Base-by-base conservation (phyloP, 495 filamentous ascomycete genomes). In the Aspergillus biplanus region DNA sequence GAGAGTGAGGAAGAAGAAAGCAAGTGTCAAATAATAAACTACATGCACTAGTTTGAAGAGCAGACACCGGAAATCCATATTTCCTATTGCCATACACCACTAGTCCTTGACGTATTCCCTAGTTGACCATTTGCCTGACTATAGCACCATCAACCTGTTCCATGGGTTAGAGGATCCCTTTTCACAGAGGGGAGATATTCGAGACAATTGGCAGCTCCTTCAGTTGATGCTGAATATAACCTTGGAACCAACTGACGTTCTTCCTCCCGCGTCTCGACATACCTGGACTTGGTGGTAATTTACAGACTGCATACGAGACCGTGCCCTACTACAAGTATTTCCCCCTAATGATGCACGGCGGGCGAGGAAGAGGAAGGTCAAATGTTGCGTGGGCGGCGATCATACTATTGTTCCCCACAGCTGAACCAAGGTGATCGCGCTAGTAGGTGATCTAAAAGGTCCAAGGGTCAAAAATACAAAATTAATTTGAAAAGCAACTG, bases 361-460 rank as follows among this genome's bases (percentile, higher is more conserved):
- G 21, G 21, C 21, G 21, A 27, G 21, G 39, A 44, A 44, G 39
- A 44, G 39, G n/a, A 44, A 44, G 39, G n/a, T 11, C 39, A 11
- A 15, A 44, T 44, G 39, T 33, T 49, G 56, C 44, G 56, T 34
- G 52, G 50, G 35, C 55, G 59, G 50, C 37, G 59, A 61, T 61
- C 59, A 55, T 61, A 8, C 33, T 50, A 37, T 33, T n/a, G 44
- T 59, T 59, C 56, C 47, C 56, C 56, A 59, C 56, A 32, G 8
- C 35, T 39, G 16, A 47, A n/a, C 35, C 27, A 54, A 54, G 13
- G 33, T 54, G 32, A 54, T 54, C 13, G 21, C 52, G n/a, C 39
- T 44, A 44, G 39, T 44, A 44, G 39, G n/a, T 44, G 39, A 11
- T 44, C 39, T 44, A 44, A 44, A 12, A 44, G 4, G 39, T 11